Evolutionary conservation across 352 stramenopile genomes (phyloP), one percentile per base, ranked within the genome.

Genomic region (Phytophthora citricola): DNA sequence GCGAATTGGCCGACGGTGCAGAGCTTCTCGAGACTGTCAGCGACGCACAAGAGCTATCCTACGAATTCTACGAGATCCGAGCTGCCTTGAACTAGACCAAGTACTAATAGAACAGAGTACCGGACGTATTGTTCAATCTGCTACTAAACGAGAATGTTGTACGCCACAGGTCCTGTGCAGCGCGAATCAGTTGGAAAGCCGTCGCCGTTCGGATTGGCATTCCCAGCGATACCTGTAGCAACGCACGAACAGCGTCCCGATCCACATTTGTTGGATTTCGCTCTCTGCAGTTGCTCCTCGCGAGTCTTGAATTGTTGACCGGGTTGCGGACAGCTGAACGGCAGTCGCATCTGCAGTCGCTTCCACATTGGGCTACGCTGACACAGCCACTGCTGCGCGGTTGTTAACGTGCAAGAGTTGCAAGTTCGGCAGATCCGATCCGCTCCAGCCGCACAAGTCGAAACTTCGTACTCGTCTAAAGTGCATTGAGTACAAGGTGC

Each of bases 31-130:
- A 93, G 49, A 92, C 87, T 5, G 85, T 95, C 12, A 76, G 61
- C 4, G 87, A 95, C 46, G 83, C 81, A 14, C 79, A 84, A 50
- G 85, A 94, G 49, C 70, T 95, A n/a, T 80, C 79, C 24, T 95
- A 95, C 71, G 87, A 95, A 67, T 91, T 91, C 57, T 95, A 95
- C 61, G 85, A 93, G 69, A 95, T 95, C 52, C 85, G 82, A 60
- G 52, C 71, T 31, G 43, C 54, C 0, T 53, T 51, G 43, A n/a
- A 22, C 32, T 65, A 71, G 44, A 58, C 34, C 38, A 52, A 55
- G 27, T 56, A 55, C 22, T 38, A 50, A 50, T 50, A 68, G 10
- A 59, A 57, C 56, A 66, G 47, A 62, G 15, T 63, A 36, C 8
- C 31, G 11, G 31, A 36, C 29, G 29, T 4, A 32, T 36, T 36